These are phyloP conservation scores for Polygonum aviculare DNA, from an alignment of 148 eudicot genomes.

Conservation along the genomic window DNA sequence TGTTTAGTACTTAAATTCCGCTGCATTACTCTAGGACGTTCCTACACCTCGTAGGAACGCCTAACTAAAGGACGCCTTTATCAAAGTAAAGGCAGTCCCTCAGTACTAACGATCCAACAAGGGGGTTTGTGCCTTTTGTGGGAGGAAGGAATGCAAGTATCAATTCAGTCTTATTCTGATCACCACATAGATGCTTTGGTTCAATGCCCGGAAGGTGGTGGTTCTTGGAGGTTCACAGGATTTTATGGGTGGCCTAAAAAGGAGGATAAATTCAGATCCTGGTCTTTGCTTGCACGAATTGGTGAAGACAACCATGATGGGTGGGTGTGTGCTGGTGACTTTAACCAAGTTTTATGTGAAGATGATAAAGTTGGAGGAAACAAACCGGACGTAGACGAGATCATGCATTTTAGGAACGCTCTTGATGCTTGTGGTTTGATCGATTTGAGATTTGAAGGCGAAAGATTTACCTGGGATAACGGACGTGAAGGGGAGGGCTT, in stretches of 20 bases:
- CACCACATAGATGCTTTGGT: not conserved
- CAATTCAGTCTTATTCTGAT: not conserved
- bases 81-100: too few species aligned
- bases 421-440: not conserved
- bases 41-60: too few species aligned
- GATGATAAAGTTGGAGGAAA: not conserved
- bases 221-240: not conserved
- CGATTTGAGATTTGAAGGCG: not conserved
- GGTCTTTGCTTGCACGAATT: not conserved
- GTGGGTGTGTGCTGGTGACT: not conserved
- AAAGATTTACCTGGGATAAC: not conserved
- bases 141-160: not conserved
- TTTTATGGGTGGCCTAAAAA: not conserved
- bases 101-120: too few species aligned
- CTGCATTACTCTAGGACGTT: too few species aligned
- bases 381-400: not conserved
- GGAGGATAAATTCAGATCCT: not conserved
- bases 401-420: not conserved
- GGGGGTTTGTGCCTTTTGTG: not conserved
- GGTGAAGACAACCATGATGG: not conserved
- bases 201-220: not conserved
- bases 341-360: not conserved
- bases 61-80: too few species aligned
- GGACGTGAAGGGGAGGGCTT: not conserved
- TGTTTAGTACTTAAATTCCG: too few species aligned